A percentile compares a stretch with the other conserved stretches of the same genome.
These are phyloP conservation scores for Eucalyptus tenuipes DNA, from an alignment of 345 rosid species.

Conservation along the genomic window DNA sequence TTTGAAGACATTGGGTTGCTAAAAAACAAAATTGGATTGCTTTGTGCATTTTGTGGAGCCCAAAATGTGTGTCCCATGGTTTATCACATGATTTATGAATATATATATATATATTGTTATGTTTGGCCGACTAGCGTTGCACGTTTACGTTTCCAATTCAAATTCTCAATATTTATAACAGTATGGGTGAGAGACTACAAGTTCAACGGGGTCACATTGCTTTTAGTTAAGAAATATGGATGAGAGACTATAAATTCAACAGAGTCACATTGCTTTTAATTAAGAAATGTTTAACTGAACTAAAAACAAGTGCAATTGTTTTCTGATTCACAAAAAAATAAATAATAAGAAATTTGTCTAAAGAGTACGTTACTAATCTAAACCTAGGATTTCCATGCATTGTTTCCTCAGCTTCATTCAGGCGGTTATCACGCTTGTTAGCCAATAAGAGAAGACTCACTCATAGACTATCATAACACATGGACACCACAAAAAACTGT, in stretches of 20 bases:
- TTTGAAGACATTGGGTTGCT: neutral
- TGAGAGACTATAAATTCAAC: neutral
- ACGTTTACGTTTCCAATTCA: neutral
- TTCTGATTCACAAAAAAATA: no score
- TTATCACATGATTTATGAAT: neutral
- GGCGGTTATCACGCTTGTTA: neutral
- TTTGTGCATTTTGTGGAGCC: neutral
- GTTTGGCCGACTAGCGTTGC: neutral
- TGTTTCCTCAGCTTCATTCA: neutral
- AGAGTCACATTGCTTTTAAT: neutral
- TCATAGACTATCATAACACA: neutral
- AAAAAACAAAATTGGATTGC: neutral
- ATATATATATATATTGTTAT: no score
- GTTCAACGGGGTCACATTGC: neutral
- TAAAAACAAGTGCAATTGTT: neutral
- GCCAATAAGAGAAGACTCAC: neutral
- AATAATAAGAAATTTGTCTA: no score
- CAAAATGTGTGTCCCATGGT: neutral
- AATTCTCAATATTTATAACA: neutral
- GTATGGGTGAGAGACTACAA: neutral
- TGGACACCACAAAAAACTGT: neutral
- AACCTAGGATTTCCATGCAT: neutral
- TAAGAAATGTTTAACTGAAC: neutral
- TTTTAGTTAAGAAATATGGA: neutral
- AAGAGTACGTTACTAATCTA: neutral